A percentile compares a stretch with the other conserved stretches of the same genome.
Evolutionary conservation across 2,329 filamentous ascomycete genomes (phyloP).

Genomic region (Pseudofabraea citricarpa): DNA sequence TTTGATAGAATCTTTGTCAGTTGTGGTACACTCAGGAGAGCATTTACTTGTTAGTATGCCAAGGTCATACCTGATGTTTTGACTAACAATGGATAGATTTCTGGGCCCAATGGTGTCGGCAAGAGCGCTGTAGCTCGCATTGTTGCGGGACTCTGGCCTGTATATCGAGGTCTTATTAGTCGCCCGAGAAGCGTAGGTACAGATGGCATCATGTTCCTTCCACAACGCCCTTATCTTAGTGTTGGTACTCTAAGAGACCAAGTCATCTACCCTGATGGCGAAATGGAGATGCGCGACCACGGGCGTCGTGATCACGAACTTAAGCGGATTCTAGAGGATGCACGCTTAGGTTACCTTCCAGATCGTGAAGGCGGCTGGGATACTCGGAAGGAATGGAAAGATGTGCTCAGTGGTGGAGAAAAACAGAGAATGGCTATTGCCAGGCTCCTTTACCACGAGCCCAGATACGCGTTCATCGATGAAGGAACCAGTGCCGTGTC

Average conservation of each 20-base stretch:
- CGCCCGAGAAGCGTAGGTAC: constrained; percentile 74
- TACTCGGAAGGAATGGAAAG: constrained; percentile 96
- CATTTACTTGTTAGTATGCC: constrained; percentile 63
- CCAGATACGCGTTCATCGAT: constrained; percentile 88
- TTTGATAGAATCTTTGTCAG: constrained; percentile 79
- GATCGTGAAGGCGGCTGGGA: constrained; percentile 95
- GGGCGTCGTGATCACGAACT: constrained; percentile 75
- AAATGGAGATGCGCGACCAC: constrained; percentile 85
- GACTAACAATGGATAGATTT: constrained; percentile 52
- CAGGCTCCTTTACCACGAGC: constrained; percentile 88
- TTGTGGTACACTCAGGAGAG: constrained; percentile 85
- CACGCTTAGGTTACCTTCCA: constrained; percentile 81
- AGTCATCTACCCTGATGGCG: constrained; percentile 95
- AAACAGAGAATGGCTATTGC: constrained; percentile 95
- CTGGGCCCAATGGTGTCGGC: constrained; percentile 89
- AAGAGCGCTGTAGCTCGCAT: constrained; percentile 87
- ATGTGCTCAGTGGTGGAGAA: constrained; percentile 93
- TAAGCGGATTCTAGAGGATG: constrained; percentile 72
- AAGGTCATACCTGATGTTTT: not conserved
- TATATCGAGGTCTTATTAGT: constrained; percentile 88
- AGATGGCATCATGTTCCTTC: constrained; percentile 98
- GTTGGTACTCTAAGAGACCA: constrained; percentile 92
- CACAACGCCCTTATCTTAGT: constrained; percentile 87
- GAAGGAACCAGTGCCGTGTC: constrained; percentile 94
- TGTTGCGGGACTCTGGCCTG: constrained; percentile 89